Conservation (phyloP, 140 eudicot species). For the Flaveria floridana region DNA sequence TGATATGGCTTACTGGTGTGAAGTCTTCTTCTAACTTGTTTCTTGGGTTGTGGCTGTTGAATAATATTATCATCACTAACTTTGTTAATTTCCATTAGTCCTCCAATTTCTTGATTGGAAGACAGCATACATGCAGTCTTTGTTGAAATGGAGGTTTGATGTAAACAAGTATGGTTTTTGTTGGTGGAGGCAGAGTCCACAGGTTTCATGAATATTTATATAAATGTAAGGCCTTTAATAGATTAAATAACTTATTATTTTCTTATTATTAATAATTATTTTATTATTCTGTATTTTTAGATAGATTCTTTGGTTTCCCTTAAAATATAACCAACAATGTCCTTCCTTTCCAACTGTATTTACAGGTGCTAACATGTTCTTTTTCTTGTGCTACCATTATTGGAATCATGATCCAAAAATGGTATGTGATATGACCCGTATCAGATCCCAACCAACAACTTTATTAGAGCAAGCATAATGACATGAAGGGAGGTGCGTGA, state of each 20-base stretch:
- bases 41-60: conserved; percentile 45
- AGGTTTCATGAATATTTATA: conserved; percentile 36
- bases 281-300: neutral
- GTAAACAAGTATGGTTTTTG: conserved; percentile 18
- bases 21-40: conserved; percentile 69
- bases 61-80: conserved; percentile 23
- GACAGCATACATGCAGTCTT: conserved; percentile 30
- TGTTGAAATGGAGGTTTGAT: too few relatives aligned
- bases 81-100: conserved; percentile 43
- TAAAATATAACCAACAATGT: neutral
- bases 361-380: neutral
- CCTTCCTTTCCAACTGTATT: neutral
- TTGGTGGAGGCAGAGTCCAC: conserved; percentile 40
- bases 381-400: conserved; percentile 2
- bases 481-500: neutral
- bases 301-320: neutral
- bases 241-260: neutral
- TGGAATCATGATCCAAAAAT: conserved; percentile 5
- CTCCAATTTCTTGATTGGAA: conserved; percentile 38
- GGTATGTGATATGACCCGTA: neutral
- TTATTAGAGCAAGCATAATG: neutral
- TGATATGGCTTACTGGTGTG: conserved; percentile 83
- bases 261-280: neutral
- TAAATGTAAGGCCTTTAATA: conserved; percentile 36
- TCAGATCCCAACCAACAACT: neutral